Evolutionary conservation across 805 yeast species (phyloP).

Genomic region (Sugiyamaella valdiviana): DNA sequence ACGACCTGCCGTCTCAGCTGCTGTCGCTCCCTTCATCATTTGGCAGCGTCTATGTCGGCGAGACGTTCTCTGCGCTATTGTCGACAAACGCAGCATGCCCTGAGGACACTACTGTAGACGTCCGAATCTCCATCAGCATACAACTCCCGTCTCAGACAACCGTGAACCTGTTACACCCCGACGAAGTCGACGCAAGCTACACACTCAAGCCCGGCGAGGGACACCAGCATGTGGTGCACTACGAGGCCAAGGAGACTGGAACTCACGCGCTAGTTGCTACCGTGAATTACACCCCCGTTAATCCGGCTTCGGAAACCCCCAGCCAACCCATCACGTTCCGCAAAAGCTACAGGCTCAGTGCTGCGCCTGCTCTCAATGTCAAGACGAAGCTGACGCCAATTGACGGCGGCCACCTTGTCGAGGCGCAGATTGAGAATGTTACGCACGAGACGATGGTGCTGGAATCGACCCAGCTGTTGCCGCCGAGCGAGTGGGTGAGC

Average conservation of each 20-base stretch:
- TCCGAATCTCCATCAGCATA: constrained; percentile 15
- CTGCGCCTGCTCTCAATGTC: constrained; percentile 28
- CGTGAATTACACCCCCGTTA: constrained; percentile 16
- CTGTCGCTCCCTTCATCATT: constrained; percentile 25
- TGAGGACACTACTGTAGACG: constrained; percentile 3
- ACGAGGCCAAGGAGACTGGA: constrained; percentile 27
- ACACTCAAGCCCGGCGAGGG: constrained; percentile 1
- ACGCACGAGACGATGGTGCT: constrained; percentile 25
- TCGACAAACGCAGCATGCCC: constrained; percentile 10
- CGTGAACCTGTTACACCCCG: constrained; percentile 12
- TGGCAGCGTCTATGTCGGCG: constrained; percentile 30
- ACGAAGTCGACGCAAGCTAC: constrained; percentile 3
- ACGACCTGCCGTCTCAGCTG: constrained; percentile 1
- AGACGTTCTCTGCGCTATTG: constrained; percentile 26
- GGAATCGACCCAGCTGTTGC: constrained; percentile 26
- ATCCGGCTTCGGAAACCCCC: constrained; percentile 6
- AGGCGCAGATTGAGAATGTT: constrained; percentile 33
- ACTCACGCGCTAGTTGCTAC: constrained; percentile 23
- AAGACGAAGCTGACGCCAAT: constrained; percentile 24
- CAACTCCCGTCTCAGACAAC: constrained; percentile 15
- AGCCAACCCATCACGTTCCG: constrained; percentile 12
- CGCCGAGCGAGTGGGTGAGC: constrained; percentile 24
- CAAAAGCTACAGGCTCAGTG: constrained; percentile 27
- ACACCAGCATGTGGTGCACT: constrained; percentile 16
- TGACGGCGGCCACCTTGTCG: constrained; percentile 16